phyloP scores from a whole-genome alignment of 2,329 filamentous ascomycete genomes.

The Ampelomyces quisqualis region DNA sequence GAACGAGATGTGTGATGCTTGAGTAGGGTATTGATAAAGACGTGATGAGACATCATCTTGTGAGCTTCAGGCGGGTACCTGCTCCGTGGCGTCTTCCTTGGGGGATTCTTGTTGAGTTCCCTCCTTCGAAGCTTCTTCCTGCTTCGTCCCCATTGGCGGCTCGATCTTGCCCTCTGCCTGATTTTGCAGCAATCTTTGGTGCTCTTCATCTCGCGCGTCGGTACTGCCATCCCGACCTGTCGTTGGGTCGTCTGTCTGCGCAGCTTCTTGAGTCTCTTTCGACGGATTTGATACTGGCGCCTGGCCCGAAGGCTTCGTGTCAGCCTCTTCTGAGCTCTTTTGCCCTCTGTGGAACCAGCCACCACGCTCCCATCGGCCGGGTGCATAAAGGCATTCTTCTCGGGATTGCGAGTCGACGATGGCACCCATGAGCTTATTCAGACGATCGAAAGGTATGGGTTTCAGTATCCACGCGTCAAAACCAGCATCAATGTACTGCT shows the following conservation, averaged over 20 bases:
- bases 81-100: neutral
- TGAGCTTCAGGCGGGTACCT: neutral
- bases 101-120: neutral
- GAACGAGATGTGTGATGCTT: neutral
- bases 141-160: neutral
- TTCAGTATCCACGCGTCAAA: conserved; percentile 93
- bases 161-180: conserved; percentile 14
- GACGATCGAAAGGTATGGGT: conserved; percentile 76
- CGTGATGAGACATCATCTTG: too few species aligned
- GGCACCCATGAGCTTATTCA: conserved; percentile 68
- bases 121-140: neutral
- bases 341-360: conserved; percentile 70
- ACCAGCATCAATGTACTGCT: conserved; percentile 71
- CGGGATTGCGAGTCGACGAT: conserved; percentile 64
- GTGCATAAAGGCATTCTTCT: conserved; percentile 64
- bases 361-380: conserved; percentile 78
- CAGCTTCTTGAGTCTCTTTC: conserved; percentile 17
- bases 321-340: conserved; percentile 40
- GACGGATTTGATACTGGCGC: conserved; percentile 23
- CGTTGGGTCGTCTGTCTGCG: conserved; percentile 21
- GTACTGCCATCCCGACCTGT: conserved; percentile 16
- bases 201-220: conserved; percentile 25
- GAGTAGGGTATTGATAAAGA: neutral
- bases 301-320: conserved; percentile 39
- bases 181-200: conserved; percentile 20